These are phyloP conservation scores for Achaetomium macrosporum DNA, from an alignment of 2,329 filamentous ascomycete genomes.

Conservation along the genomic window DNA sequence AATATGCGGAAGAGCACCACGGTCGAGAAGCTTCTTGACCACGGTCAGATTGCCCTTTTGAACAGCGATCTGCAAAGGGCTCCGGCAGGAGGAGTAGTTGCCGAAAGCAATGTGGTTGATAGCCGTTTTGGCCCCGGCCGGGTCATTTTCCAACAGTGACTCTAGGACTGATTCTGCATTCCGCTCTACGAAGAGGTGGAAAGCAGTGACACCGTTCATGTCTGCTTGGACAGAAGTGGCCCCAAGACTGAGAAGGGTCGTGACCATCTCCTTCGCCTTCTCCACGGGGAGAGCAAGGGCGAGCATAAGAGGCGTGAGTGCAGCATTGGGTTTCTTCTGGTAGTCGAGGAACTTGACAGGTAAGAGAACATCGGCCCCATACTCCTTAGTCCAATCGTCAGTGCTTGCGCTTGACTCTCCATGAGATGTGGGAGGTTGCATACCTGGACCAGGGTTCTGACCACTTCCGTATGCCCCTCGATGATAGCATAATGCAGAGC, in stretches of 20 bases:
- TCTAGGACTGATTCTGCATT: conserved; percentile 45
- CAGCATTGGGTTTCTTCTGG: conserved; percentile 45
- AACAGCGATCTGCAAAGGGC: conserved; percentile 52
- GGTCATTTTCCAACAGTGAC: conserved; percentile 49
- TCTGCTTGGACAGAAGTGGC: conserved; percentile 71
- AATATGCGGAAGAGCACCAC: conserved; percentile 55
- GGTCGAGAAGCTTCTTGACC: conserved; percentile 55
- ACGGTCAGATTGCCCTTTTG: conserved; percentile 44
- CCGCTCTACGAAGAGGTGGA: conserved; percentile 58
- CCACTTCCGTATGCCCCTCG: conserved; percentile 62
- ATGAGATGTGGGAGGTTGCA: conserved; percentile 15
- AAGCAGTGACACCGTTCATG: conserved; percentile 53
- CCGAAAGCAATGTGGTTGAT: conserved; percentile 58
- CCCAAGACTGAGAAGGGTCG: conserved; percentile 61
- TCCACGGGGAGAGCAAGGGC: conserved; percentile 57
- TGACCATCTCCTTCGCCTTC: conserved; percentile 59
- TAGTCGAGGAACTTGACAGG: conserved; percentile 61
- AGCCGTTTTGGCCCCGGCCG: conserved; percentile 53
- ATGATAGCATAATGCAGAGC: conserved; percentile 75
- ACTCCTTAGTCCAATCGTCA: conserved; percentile 39
- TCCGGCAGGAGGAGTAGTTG: conserved; percentile 30
- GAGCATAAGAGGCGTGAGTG: conserved; percentile 66
- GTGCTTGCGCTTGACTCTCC: neutral
- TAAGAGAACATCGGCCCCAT: conserved; percentile 70
- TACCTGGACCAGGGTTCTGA: conserved; percentile 61